Evolutionary conservation across 495 filamentous ascomycete species (phyloP), one percentile per base, ranked within the genome.

Genomic region (Lasiosphaeria hispida): DNA sequence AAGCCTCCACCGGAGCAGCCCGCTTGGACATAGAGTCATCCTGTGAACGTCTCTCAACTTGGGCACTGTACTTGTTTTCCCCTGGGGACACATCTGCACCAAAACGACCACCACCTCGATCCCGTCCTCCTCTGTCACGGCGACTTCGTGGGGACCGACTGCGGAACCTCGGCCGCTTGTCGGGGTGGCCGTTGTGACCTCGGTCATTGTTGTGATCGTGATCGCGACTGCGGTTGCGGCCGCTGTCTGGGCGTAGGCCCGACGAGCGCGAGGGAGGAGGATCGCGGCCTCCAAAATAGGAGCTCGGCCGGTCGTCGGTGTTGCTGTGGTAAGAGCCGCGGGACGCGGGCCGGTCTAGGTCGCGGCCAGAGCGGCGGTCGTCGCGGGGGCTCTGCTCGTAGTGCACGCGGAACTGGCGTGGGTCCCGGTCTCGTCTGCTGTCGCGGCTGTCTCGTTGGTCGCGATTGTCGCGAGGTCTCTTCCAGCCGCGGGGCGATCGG

Each of bases 381-480:
- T 83, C 73, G 71, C 72, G 62, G 61, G 64, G 50, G 14, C 60
- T 55, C 38, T 83, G 78, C 58, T 89, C 84, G 73, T 86, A 85
- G 57, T 81, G 78, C 30, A 83, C 76, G 60, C 80, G 84, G 66
- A 83, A 84, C 63, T 84, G 75, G 72, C 81, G 73, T 61, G 83
- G 53, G 23, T 55, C 53, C 38, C 53, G 53, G 23, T 55, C 53
- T 38, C 53, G 53, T 39, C 53, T 15, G 52, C 30, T 69, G 68
- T 85, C 72, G 68, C 75, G 77, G 42, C 63, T 57, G 48, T 72
- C 68, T 51, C 70, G 66, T 36, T 60, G 63, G 64, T 82, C 76
- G 71, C 81, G 75, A 43, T 84, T 81, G 69, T 88, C 85, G 66
- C 80, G 82, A 60, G 82, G 71, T 65, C 90, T 83, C 73, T 95